These are phyloP conservation scores for Globisporangium emineosum DNA, from an alignment of 352 stramenopile genomes.

Conservation along the genomic window DNA sequence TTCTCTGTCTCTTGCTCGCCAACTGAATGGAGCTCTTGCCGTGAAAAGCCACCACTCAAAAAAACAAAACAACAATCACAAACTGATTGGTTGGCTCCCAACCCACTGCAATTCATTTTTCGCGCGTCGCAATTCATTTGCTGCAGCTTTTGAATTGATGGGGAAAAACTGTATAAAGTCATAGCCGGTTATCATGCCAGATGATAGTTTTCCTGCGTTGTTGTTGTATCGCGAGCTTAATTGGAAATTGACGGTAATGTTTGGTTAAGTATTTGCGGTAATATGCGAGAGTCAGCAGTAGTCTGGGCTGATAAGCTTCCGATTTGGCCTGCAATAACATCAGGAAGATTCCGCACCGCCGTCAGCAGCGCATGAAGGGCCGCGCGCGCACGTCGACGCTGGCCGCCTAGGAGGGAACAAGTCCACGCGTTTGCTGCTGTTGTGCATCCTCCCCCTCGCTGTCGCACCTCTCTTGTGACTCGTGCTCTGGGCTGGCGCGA, in stretches of 20 bases:
- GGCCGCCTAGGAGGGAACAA: not conserved
- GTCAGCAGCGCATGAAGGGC: not conserved
- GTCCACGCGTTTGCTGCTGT: not conserved
- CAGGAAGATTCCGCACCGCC: too few species aligned
- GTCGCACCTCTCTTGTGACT: not conserved
- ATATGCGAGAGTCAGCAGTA: too few species aligned
- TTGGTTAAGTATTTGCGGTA: too few species aligned
- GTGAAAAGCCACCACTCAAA: slow-evolving; percentile 15
- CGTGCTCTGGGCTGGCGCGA: not conserved
- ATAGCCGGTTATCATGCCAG: not conserved
- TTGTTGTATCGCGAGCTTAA: too few species aligned
- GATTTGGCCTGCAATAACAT: too few species aligned
- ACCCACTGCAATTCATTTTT: slow-evolving; percentile 1
- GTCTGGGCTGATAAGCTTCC: too few species aligned
- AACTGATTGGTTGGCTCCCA: slow-evolving; percentile 13
- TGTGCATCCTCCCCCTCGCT: not conserved
- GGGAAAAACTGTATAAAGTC: not conserved
- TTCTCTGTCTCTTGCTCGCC: not conserved
- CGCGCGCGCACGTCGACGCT: too few species aligned
- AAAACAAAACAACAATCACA: not conserved
- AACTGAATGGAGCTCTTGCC: slow-evolving; percentile 8
- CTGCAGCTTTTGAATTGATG: not conserved
- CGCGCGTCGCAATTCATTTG: slow-evolving; percentile 4
- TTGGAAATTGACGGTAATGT: too few species aligned
- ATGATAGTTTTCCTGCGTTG: not conserved